These are phyloP conservation scores for Rubroshorea leprosula DNA, from an alignment of 345 rosid species.

Conservation along the genomic window DNA sequence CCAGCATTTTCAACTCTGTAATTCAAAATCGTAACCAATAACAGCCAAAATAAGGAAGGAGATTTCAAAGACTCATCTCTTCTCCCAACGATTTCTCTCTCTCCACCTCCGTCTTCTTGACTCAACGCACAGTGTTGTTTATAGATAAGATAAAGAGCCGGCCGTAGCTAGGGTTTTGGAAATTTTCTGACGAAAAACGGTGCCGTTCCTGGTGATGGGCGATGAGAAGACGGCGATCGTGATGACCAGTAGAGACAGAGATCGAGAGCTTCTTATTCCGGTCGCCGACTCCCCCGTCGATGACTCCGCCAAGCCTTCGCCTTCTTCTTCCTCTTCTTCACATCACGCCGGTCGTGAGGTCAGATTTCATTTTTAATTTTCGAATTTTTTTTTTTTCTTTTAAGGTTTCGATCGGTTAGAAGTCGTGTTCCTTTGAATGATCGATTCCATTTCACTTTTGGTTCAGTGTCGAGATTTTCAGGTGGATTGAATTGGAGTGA, in stretches of 20 bases:
- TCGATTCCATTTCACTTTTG: conserved; percentile 8
- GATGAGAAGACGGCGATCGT: conserved; percentile 69
- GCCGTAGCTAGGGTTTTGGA: conserved; percentile 8
- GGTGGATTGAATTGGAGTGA: neutral
- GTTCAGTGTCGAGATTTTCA: too few species aligned
- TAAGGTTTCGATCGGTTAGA: neutral
- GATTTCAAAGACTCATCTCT: conserved; percentile 11
- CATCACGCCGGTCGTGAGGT: conserved; percentile 92
- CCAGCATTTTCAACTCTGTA: too few species aligned
- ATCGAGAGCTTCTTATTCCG: conserved; percentile 92
- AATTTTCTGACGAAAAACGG: neutral
- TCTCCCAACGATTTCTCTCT: neutral
- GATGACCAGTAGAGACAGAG: conserved; percentile 52
- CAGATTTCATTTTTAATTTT: neutral
- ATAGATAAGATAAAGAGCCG: too few species aligned
- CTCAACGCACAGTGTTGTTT: conserved; percentile 1
- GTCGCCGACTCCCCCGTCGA: conserved; percentile 48
- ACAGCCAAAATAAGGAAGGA: conserved; percentile 1
- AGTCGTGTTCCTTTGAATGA: conserved; percentile 1
- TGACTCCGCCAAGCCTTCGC: conserved; percentile 49
- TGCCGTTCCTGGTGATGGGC: conserved; percentile 43
- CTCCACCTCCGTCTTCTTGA: conserved; percentile 1
- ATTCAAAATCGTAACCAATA: neutral
- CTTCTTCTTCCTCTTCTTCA: conserved; percentile 58
- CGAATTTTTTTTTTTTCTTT: neutral